phyloP scores from a whole-genome alignment of 352 stramenopile species.

The Phytophthora hibernalis region DNA sequence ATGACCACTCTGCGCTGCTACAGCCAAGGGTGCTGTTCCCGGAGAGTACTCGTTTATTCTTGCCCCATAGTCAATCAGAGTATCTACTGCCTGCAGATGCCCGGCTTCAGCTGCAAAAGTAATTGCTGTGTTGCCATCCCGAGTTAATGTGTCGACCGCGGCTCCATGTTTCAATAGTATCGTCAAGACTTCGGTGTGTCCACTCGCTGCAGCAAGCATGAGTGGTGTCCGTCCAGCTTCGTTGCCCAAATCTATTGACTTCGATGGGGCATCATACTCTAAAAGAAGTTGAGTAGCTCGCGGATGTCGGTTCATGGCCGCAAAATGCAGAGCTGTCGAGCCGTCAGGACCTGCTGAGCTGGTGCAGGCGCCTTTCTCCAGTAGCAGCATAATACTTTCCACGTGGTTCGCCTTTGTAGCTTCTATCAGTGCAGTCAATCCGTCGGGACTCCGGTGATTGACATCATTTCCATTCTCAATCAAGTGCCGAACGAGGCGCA shows the following conservation, averaged over 20 bases:
- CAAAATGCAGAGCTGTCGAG: constrained; percentile 8
- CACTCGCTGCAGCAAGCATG: constrained; percentile 21
- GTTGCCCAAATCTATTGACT: constrained; percentile 5
- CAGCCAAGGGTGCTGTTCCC: constrained; percentile 4
- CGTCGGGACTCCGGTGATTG: neutral
- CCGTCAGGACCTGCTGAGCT: neutral
- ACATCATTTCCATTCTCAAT: constrained; percentile 1
- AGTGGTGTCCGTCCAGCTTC: constrained; percentile 20
- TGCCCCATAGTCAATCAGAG: constrained; percentile 1
- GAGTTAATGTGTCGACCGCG: constrained; percentile 8
- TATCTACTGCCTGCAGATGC: neutral
- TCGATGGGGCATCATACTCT: neutral
- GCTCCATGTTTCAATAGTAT: constrained; percentile 13
- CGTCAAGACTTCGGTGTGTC: constrained; percentile 12
- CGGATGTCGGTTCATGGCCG: neutral
- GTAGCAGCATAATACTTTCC: constrained; percentile 1
- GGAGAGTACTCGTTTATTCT: constrained; percentile 3
- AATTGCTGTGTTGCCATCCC: constrained; percentile 17
- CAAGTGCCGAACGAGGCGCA: neutral
- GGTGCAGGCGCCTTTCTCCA: neutral
- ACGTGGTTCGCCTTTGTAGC: constrained; percentile 1
- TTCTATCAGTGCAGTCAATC: constrained; percentile 1
- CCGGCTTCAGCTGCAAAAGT: constrained; percentile 27
- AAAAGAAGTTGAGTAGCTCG: constrained; percentile 11
- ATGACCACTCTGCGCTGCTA: constrained; percentile 15